A percentile compares a stretch with the other conserved stretches of the same genome.
phyloP scores from a whole-genome alignment of 306 rosid genomes.

The Lagenaria siceraria region DNA sequence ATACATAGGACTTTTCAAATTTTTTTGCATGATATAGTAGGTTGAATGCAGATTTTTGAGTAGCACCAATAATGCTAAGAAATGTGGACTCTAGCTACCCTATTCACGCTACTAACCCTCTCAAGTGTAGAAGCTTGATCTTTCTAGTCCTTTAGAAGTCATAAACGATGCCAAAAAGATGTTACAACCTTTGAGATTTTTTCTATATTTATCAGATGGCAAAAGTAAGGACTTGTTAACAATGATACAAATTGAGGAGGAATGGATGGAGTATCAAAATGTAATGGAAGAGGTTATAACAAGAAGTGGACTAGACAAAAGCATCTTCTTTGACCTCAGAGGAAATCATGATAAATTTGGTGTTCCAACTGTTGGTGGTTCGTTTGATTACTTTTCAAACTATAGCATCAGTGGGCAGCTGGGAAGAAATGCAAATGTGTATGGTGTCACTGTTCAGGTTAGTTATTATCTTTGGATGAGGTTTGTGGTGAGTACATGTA shows the following conservation, averaged over 20 bases:
- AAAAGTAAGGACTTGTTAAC: slow-evolving; percentile 83
- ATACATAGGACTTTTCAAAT: neutral
- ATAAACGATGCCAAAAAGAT: neutral
- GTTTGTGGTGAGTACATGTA: neutral
- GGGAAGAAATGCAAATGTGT: slow-evolving; percentile 45
- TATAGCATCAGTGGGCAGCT: slow-evolving; percentile 72
- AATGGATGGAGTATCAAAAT: slow-evolving; percentile 68
- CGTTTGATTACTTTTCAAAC: slow-evolving; percentile 71
- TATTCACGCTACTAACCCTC: neutral
- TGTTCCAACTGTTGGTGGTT: slow-evolving; percentile 55
- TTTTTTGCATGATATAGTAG: neutral
- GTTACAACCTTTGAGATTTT: neutral
- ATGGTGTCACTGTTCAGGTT: slow-evolving; percentile 76
- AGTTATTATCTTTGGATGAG: slow-evolving; percentile 10
- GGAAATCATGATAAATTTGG: slow-evolving; percentile 93
- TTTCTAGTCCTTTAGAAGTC: neutral
- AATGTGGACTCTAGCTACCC: neutral
- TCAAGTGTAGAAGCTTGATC: neutral
- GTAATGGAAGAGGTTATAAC: slow-evolving; percentile 50
- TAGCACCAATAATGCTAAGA: neutral
- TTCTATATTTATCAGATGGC: slow-evolving; percentile 39
- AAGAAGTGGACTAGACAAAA: slow-evolving; percentile 55
- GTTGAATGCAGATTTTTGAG: neutral
- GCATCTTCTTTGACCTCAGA: slow-evolving; percentile 61
- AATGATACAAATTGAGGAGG: slow-evolving; percentile 78